Evolutionary conservation across 2,329 filamentous ascomycete species (phyloP).

Genomic region (Trichophyton schoenleinii): DNA sequence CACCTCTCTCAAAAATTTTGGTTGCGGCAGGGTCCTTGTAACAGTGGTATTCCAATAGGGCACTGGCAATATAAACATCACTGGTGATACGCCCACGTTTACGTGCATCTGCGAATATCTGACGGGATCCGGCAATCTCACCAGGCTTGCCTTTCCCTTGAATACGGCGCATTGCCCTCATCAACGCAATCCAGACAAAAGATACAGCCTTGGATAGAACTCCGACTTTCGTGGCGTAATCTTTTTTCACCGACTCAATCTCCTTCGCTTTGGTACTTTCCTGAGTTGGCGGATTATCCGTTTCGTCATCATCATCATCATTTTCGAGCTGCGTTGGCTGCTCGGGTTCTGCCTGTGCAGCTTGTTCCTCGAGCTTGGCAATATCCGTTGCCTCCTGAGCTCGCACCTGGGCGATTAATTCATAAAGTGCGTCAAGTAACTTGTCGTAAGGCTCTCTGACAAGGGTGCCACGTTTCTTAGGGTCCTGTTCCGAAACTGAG

Average conservation of each 20-base stretch:
- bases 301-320: conserved; percentile 38
- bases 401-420: conserved; percentile 59
- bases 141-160: conserved; percentile 71
- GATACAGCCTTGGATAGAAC: conserved; percentile 75
- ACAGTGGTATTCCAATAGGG: conserved; percentile 85
- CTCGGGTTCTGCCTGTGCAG: conserved; percentile 31
- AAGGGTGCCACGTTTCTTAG: conserved; percentile 51
- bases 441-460: conserved; percentile 75
- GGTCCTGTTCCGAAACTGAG: conserved; percentile 61
- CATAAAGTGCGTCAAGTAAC: conserved; percentile 77
- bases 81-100: conserved; percentile 78
- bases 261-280: conserved; percentile 43
- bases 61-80: conserved; percentile 88
- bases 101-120: conserved; percentile 80
- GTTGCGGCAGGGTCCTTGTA: conserved; percentile 88
- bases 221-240: conserved; percentile 59
- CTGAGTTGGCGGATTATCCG: conserved; percentile 36
- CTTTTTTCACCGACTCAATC: conserved; percentile 48
- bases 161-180: conserved; percentile 84
- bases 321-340: conserved; percentile 21
- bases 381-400: conserved; percentile 53
- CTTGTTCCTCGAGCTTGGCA: conserved; percentile 43
- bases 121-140: conserved; percentile 59
- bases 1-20: conserved; percentile 90
- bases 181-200: conserved; percentile 87